phyloP scores from a whole-genome alignment of 371 early-diverging fungal species.

The Mortierella sp. region DNA sequence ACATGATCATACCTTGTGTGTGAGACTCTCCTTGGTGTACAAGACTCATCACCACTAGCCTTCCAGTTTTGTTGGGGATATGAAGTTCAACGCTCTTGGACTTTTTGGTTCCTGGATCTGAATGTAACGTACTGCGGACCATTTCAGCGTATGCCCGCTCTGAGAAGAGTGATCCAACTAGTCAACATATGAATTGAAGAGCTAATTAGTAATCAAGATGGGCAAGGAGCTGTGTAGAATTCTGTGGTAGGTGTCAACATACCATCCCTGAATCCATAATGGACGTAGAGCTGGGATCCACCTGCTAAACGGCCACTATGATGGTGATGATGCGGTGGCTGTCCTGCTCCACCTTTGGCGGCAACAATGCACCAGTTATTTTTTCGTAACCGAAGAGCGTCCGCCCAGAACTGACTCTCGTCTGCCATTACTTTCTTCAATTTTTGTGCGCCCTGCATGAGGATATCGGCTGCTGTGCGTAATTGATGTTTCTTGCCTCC shows the following conservation, averaged over 20 bases:
- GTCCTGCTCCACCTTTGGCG: conserved; percentile 41
- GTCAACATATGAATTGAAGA: not conserved
- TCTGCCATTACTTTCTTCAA: conserved; percentile 61
- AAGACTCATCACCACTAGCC: conserved; percentile 39
- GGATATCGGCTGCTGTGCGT: conserved; percentile 66
- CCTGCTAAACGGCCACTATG: conserved; percentile 22
- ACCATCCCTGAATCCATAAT: conserved; percentile 72
- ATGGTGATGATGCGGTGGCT: conserved; percentile 16
- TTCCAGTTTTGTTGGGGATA: conserved; percentile 42
- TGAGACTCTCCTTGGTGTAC: conserved; percentile 29
- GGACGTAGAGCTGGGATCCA: conserved; percentile 57
- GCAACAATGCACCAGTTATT: conserved; percentile 77
- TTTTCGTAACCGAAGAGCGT: conserved; percentile 69
- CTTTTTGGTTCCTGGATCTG: conserved; percentile 15
- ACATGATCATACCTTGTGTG: conserved; percentile 23
- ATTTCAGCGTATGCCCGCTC: conserved; percentile 55
- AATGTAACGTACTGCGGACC: conserved; percentile 19
- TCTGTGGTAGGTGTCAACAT: conserved; percentile 7
- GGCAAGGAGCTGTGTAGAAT: not conserved
- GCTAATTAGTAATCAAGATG: not conserved
- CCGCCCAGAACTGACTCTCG: conserved; percentile 77
- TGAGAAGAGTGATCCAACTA: conserved; percentile 58
- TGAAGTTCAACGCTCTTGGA: conserved; percentile 40
- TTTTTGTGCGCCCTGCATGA: conserved; percentile 63
- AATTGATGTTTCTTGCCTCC: conserved; percentile 78